phyloP scores from a whole-genome alignment of 1,284 basidiomycete genomes.

The Malassezia psittaci region DNA sequence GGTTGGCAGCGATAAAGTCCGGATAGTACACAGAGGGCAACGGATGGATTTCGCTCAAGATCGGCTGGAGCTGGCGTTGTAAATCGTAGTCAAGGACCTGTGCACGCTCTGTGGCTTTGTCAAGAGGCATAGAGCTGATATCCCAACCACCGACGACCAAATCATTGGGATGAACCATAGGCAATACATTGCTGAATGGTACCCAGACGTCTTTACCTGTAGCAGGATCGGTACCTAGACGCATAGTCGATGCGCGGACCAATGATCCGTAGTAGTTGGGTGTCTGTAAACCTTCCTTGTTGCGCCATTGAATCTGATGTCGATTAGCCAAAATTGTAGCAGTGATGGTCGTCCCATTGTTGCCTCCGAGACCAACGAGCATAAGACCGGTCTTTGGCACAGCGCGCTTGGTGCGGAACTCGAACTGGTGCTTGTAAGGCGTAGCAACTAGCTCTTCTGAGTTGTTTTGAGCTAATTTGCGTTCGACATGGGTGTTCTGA shows the following conservation, averaged over 20 bases:
- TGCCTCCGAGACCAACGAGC: slow-evolving; percentile 93
- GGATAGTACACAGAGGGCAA: slow-evolving; percentile 77
- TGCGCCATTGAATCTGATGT: slow-evolving; percentile 88
- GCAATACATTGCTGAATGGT: slow-evolving; percentile 82
- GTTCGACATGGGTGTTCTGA: slow-evolving; percentile 45
- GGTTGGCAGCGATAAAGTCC: slow-evolving; percentile 78
- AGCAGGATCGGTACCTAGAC: slow-evolving; percentile 70
- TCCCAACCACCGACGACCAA: slow-evolving; percentile 96
- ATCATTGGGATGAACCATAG: slow-evolving; percentile 98
- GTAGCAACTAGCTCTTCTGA: slow-evolving; percentile 41
- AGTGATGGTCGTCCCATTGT: slow-evolving; percentile 89
- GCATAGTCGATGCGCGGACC: slow-evolving; percentile 85
- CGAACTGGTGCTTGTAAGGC: slow-evolving; percentile 49
- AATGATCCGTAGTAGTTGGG: slow-evolving; percentile 73
- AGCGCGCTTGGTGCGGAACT: slow-evolving; percentile 82
- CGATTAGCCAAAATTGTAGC: slow-evolving; percentile 94
- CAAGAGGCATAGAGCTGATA: slow-evolving; percentile 73
- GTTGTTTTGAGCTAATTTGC: slow-evolving; percentile 32
- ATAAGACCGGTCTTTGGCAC: slow-evolving; percentile 89
- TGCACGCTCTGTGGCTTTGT: slow-evolving; percentile 85
- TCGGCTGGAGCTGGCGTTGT: slow-evolving; percentile 82
- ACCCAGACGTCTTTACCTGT: slow-evolving; percentile 86
- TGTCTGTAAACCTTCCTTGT: slow-evolving; percentile 79
- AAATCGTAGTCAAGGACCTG: slow-evolving; percentile 93
- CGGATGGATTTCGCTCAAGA: slow-evolving; percentile 73